Percentiles rank a stretch among this genome's conserved stretches.
These are phyloP conservation scores for Hanseniaspora hatyaiensis DNA, from an alignment of 805 yeast genomes.

Conservation along the genomic window DNA sequence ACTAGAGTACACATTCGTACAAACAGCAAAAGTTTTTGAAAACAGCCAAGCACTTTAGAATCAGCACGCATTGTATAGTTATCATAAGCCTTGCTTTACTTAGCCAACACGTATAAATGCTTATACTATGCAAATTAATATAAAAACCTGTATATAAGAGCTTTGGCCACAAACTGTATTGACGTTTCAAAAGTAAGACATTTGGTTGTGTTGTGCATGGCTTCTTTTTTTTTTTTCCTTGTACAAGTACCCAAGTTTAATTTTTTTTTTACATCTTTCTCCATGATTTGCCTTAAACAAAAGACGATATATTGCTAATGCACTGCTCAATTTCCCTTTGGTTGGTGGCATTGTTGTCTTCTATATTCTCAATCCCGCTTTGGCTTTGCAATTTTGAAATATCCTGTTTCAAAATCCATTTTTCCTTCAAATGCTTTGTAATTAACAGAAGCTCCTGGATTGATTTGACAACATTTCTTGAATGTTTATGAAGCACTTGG, in stretches of 20 bases:
- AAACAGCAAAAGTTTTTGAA: neutral
- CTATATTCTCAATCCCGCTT: neutral
- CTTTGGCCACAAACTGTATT: too few species aligned
- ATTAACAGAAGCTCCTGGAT: slow-evolving; percentile 28
- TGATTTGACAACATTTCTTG: slow-evolving; percentile 20
- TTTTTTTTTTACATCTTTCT: too few species aligned
- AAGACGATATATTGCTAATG: slow-evolving; percentile 1
- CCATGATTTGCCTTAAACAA: too few species aligned
- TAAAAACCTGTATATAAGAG: too few species aligned
- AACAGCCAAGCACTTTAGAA: neutral
- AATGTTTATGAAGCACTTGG: slow-evolving; percentile 18
- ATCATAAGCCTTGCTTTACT: too few species aligned
- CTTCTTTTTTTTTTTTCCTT: too few species aligned
- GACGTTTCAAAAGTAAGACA: too few species aligned
- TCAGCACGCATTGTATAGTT: neutral
- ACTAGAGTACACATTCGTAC: too few species aligned
- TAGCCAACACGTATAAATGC: too few species aligned
- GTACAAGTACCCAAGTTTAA: too few species aligned
- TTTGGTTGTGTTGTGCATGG: too few species aligned
- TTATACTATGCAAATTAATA: too few species aligned
- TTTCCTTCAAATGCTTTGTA: slow-evolving; percentile 28
- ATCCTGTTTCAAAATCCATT: slow-evolving; percentile 25
- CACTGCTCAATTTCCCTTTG: neutral
- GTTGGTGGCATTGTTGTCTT: neutral
- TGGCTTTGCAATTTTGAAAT: slow-evolving; percentile 23